A percentile compares a stretch with the other conserved stretches of the same genome.
These are phyloP conservation scores for Liquidambar formosana DNA, from an alignment of 164 flowering plant genomes.

Conservation along the genomic window DNA sequence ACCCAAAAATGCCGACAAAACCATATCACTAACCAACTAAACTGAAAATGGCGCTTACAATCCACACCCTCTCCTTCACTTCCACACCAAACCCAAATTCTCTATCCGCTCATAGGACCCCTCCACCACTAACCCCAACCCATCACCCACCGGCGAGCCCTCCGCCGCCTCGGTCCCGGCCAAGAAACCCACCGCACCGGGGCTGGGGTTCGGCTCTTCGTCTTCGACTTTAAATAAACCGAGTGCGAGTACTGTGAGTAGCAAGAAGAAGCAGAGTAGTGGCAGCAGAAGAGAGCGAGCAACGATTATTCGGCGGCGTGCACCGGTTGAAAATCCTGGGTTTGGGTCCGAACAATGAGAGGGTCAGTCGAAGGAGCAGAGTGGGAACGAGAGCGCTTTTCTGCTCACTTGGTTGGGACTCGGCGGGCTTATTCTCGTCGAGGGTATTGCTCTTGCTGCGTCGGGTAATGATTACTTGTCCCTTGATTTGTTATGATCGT, in stretches of 20 bases:
- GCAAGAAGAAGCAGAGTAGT: constrained; percentile 39
- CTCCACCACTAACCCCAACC: constrained; percentile 8
- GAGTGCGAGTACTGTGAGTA: neutral
- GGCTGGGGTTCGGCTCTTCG: constrained; percentile 60
- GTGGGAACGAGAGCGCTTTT: constrained; percentile 63
- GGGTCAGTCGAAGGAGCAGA: constrained; percentile 36
- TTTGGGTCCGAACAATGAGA: constrained; percentile 31
- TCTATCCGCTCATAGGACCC: constrained; percentile 29
- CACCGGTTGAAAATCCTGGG: constrained; percentile 63
- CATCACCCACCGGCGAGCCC: constrained; percentile 22
- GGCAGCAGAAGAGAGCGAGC: constrained; percentile 43
- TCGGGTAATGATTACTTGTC: constrained; percentile 52
- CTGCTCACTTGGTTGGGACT: constrained; percentile 84
- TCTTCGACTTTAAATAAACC: constrained; percentile 24
- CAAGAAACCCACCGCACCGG: constrained; percentile 28
- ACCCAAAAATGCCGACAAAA: too few species aligned
- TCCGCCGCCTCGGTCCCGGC: constrained; percentile 22
- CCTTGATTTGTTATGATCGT: neutral
- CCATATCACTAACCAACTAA: constrained; percentile 27
- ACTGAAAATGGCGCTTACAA: constrained; percentile 54
- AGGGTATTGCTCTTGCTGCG: constrained; percentile 70
- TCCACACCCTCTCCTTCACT: constrained; percentile 34
- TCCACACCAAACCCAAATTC: constrained; percentile 27
- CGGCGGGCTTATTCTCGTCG: constrained; percentile 61
- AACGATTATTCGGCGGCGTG: constrained; percentile 50